Conservation (phyloP, 306 rosid genomes). For the Phaseolus lunatus region DNA sequence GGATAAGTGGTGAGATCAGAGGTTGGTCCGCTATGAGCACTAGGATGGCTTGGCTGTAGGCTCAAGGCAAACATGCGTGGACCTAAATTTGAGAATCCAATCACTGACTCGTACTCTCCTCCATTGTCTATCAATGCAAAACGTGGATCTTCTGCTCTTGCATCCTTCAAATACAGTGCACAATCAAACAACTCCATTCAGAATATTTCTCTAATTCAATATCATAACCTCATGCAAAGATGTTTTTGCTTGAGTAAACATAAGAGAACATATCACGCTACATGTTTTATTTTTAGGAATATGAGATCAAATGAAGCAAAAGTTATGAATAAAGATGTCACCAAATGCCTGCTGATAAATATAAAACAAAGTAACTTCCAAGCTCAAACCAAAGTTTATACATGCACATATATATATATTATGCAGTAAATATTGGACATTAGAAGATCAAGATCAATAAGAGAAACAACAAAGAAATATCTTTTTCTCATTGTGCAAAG, state of each 20-base stretch:
- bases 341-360: background rate
- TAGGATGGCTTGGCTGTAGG: slow-evolving; percentile 60
- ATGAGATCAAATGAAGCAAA: background rate
- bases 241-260: background rate
- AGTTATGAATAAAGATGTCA: background rate
- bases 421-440: background rate
- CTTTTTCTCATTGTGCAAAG: too few species aligned
- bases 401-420: background rate
- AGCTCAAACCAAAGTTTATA: background rate
- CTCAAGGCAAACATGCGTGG: slow-evolving; percentile 72
- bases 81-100: slow-evolving; percentile 65
- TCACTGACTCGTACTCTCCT: slow-evolving; percentile 61
- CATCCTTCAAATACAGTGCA: slow-evolving; percentile 53
- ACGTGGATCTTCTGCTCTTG: slow-evolving; percentile 65
- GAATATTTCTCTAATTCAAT: background rate
- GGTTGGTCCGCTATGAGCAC: slow-evolving; percentile 51
- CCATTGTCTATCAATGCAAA: slow-evolving; percentile 68
- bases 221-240: background rate
- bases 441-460: background rate
- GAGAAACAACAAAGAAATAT: background rate
- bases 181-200: slow-evolving; percentile 1
- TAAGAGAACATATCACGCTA: background rate
- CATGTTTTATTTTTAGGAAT: background rate
- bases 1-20: slow-evolving; percentile 74
- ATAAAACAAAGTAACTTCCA: background rate